These are phyloP conservation scores for Colletotrichum lupini DNA, from an alignment of 2,329 filamentous ascomycete species.

Conservation along the genomic window DNA sequence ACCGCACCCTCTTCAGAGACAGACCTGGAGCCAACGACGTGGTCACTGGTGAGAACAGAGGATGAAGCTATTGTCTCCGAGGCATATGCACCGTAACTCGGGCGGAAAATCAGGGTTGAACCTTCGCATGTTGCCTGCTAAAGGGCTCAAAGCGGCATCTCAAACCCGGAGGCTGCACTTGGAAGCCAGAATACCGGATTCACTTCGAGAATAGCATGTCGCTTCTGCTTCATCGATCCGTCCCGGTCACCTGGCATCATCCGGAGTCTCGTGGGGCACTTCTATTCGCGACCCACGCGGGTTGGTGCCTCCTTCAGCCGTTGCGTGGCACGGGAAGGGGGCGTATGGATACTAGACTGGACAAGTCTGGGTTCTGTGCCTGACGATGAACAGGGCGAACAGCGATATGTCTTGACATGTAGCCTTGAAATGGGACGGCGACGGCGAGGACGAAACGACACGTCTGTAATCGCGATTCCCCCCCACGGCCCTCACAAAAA, in stretches of 20 bases:
- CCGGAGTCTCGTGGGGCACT: conserved; percentile 23
- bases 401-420: not conserved
- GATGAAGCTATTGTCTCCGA: conserved; percentile 3
- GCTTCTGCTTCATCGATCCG: conserved; percentile 19
- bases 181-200: conserved; percentile 18
- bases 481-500: not conserved
- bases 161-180: not conserved
- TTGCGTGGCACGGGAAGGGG: conserved; percentile 10
- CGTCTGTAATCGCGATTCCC: conserved; percentile 9
- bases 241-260: conserved; percentile 21
- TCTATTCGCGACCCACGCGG: conserved; percentile 29
- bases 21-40: not conserved
- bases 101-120: conserved; percentile 28
- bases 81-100: conserved; percentile 30
- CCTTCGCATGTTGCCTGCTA: not conserved
- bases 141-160: not conserved
- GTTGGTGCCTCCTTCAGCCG: not conserved
- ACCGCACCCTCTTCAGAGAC: conserved; percentile 2
- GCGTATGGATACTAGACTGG: not conserved
- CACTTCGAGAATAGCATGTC: conserved; percentile 22
- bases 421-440: not conserved
- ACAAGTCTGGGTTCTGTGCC: conserved; percentile 1
- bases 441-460: conserved; percentile 18
- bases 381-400: not conserved
- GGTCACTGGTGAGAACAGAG: not conserved